These are phyloP conservation scores for Alloascoidea hylecoeti DNA, from an alignment of 805 yeast species.

Conservation along the genomic window DNA sequence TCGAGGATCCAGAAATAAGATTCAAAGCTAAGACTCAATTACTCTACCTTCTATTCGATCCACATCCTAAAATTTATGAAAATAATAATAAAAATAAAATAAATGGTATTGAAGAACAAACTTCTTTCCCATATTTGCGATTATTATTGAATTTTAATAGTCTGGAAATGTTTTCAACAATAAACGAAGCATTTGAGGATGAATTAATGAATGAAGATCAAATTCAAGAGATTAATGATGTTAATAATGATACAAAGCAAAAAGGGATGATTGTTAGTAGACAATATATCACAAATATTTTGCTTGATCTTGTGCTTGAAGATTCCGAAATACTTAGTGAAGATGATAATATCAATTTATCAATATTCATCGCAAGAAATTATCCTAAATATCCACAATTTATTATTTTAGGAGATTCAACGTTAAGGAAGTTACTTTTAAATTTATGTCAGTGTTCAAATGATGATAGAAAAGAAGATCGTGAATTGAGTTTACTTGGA, in stretches of 20 bases:
- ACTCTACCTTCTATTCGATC: slow-evolving; percentile 47
- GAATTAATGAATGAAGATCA: slow-evolving; percentile 52
- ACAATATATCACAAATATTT: slow-evolving; percentile 64
- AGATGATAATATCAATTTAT: slow-evolving; percentile 22
- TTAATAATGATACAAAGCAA: neutral
- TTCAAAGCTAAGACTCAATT: slow-evolving; percentile 32
- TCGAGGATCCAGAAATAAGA: slow-evolving; percentile 20
- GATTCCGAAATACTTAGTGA: slow-evolving; percentile 18
- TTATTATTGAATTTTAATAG: slow-evolving; percentile 40
- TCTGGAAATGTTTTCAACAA: slow-evolving; percentile 43
- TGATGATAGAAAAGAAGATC: slow-evolving; percentile 31
- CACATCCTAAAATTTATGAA: slow-evolving; percentile 24
- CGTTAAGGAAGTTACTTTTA: slow-evolving; percentile 31
- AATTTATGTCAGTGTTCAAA: slow-evolving; percentile 29
- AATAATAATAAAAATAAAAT: slow-evolving; percentile 21
- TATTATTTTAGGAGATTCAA: slow-evolving; percentile 51
- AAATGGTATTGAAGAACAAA: slow-evolving; percentile 20
- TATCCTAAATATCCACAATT: slow-evolving; percentile 80
- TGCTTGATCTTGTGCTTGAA: slow-evolving; percentile 41
- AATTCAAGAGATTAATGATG: slow-evolving; percentile 5
- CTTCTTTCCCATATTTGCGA: slow-evolving; percentile 59
- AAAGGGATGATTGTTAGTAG: slow-evolving; percentile 40
- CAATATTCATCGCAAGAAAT: slow-evolving; percentile 68
- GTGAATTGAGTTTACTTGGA: slow-evolving; percentile 66
- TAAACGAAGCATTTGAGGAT: slow-evolving; percentile 82